These are phyloP conservation scores for Mallotus japonicus DNA, from an alignment of 441 rosid genomes.

Conservation along the genomic window DNA sequence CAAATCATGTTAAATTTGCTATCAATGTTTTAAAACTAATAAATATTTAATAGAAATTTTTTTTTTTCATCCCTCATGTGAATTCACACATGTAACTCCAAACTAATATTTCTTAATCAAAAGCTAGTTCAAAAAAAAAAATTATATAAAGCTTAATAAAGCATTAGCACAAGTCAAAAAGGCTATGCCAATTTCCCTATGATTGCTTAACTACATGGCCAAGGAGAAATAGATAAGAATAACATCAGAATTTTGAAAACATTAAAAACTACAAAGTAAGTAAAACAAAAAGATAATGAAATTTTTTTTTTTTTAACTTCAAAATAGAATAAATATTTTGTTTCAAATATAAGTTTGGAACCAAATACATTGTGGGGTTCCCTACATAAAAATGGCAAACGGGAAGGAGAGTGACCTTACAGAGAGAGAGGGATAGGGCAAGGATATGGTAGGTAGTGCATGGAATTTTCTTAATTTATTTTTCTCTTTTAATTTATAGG, in stretches of 20 bases:
- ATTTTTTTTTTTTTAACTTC: not conserved
- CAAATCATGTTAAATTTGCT: too few species aligned
- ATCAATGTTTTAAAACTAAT: too few species aligned
- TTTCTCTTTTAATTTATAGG: too few species aligned
- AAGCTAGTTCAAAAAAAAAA: too few species aligned
- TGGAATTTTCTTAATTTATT: not conserved
- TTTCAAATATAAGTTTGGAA: not conserved
- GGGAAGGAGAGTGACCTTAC: constrained; percentile 29
- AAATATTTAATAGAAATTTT: too few species aligned
- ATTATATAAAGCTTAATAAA: not conserved
- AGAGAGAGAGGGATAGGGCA: not conserved
- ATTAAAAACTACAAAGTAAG: not conserved
- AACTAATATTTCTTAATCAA: too few species aligned
- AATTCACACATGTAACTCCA: too few species aligned
- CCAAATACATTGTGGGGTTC: not conserved
- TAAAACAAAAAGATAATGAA: not conserved
- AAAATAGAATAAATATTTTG: not conserved
- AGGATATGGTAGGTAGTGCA: not conserved
- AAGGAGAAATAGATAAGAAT: not conserved
- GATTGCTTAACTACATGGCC: not conserved
- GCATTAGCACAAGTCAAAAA: constrained; percentile 18
- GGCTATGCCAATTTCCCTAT: not conserved
- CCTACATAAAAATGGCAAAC: constrained; percentile 7
- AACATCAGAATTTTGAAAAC: not conserved
- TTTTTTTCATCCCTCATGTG: too few species aligned